Evolutionary conservation across 2,329 filamentous ascomycete genomes (phyloP).

Genomic region (Sordariomycetes sp.): DNA sequence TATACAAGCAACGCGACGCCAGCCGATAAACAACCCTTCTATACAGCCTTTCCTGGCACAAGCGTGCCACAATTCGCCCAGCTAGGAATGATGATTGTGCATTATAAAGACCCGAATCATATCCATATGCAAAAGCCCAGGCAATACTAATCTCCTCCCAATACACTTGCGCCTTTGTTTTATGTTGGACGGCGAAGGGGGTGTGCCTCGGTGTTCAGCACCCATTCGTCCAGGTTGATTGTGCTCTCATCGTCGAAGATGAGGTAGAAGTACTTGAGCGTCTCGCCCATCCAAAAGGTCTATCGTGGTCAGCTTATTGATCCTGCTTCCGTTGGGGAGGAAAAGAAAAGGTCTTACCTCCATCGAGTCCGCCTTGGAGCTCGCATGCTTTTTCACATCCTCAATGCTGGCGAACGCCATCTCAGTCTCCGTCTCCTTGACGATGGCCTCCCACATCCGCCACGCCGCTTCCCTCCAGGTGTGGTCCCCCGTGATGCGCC

Average conservation of each 20-base stretch:
- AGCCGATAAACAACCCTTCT: no score
- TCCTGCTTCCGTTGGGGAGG: background rate
- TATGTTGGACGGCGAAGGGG: constrained; percentile 27
- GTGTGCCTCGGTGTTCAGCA: constrained; percentile 52
- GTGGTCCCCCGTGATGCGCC: constrained; percentile 37
- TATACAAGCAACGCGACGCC: no score
- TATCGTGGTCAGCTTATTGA: constrained; percentile 14
- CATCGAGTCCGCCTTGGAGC: constrained; percentile 47
- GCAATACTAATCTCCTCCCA: no score
- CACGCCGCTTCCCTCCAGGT: constrained; percentile 35
- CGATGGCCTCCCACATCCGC: constrained; percentile 36
- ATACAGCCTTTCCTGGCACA: no score
- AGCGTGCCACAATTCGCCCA: no score
- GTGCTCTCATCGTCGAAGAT: constrained; percentile 56
- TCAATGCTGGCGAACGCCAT: constrained; percentile 31
- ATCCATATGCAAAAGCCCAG: no score
- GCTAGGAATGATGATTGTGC: no score
- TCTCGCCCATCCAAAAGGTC: constrained; percentile 68
- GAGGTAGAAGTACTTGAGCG: constrained; percentile 69
- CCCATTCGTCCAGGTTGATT: constrained; percentile 62
- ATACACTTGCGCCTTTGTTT: no score
- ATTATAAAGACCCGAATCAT: no score
- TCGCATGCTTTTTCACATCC: constrained; percentile 21
- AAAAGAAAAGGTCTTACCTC: constrained; percentile 30
- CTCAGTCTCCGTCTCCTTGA: constrained; percentile 30